Evolutionary conservation across 441 rosid genomes (phyloP), one percentile per base, ranked within the genome.

Genomic region (Aquilaria agallochum): DNA sequence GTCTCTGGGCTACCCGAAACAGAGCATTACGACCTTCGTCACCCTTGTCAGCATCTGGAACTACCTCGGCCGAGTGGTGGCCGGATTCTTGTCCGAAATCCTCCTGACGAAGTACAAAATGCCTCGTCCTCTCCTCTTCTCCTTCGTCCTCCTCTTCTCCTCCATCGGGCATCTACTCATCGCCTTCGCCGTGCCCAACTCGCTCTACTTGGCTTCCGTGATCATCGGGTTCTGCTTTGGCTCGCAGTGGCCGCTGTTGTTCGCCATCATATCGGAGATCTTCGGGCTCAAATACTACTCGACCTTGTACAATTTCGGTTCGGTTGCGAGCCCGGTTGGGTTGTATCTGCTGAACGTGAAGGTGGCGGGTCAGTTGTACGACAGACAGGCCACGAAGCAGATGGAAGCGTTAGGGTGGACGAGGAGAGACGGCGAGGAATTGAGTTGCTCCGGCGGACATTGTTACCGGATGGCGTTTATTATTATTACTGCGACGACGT

Each of bases 41-140:
- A 80, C 80, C 4, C 78, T 85, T 0, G 77, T 73, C 14, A 82
- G 84, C 61, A 85, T 73, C 42, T 80, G 88, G 88, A 85, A 80
- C 51, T 82, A 68, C 61, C 86, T 82, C 0, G 81, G 86, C 11
- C 59, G 88, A 31, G 83, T 42, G 0, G 70, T 72, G 0, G 60
- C 81, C 0, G 88, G 88, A 62, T 82, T 78, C 65, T 49, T 54
- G 45, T 78, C 87, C 0, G 84, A 82, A 56, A 63, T 58, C 49
- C 59, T 77, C 30, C 47, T 71, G 67, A 58, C 5, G 2, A 74
- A 69, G 50, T 64, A 69, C 71, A 67, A 72, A 55, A 62, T 64
- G 42, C 79, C 77, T 0, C 74, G 69, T 54, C 74, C 82, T 1
- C 32, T 64, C 8, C 49, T 74, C 10, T 31, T 74, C 60, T 45